Conservation (phyloP, 148 eudicot genomes). For the Rhododendron simsii region DNA sequence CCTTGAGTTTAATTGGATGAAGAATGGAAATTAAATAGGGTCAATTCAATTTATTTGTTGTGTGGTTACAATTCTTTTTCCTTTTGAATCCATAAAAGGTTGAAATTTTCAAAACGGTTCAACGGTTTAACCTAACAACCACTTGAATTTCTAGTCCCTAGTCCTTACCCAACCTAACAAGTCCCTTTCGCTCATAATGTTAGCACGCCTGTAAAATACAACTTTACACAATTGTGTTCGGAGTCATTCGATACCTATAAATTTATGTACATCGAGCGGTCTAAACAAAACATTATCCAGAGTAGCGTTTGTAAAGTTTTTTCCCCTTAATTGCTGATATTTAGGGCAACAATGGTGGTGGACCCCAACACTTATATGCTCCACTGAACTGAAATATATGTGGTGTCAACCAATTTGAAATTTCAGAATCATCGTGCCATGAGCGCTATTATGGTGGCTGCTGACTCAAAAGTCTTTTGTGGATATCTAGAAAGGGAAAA, state of each 20-base stretch:
- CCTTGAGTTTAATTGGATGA: background rate
- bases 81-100: background rate
- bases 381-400: constrained; percentile 3
- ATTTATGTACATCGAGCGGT: too few relatives aligned
- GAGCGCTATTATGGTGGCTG: background rate
- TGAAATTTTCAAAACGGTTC: background rate
- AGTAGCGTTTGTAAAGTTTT: too few relatives aligned
- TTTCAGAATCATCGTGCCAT: background rate
- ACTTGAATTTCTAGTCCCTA: background rate
- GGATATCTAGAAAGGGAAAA: background rate
- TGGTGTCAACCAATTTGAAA: background rate
- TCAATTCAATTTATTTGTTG: background rate
- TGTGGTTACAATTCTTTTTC: background rate
- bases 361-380: background rate
- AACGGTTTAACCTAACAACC: background rate
- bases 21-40: background rate
- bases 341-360: constrained; percentile 2
- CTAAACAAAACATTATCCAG: too few relatives aligned
- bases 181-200: background rate
- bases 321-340: background rate
- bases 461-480: constrained; percentile 1
- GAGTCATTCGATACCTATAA: too few relatives aligned
- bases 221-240: too few relatives aligned
- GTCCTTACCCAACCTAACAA: background rate
- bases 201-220: too few relatives aligned